phyloP scores from a whole-genome alignment of 495 filamentous ascomycete species.

The Neurospora sp. region DNA sequence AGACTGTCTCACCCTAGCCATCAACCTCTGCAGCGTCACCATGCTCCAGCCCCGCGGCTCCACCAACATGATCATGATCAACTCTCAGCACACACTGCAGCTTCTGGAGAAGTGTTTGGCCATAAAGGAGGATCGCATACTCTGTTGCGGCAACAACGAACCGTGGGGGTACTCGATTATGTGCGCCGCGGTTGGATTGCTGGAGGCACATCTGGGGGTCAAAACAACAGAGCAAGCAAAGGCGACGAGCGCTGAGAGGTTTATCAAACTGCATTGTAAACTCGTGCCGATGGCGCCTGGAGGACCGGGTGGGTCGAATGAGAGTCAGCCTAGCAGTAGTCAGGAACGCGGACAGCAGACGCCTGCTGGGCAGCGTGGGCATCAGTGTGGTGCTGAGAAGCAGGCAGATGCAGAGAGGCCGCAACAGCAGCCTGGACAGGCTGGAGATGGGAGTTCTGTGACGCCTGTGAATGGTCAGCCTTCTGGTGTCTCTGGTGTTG shows the following conservation, averaged over 20 bases:
- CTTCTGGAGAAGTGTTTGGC: constrained; percentile 33
- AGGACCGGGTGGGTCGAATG: constrained; percentile 14
- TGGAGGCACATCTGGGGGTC: constrained; percentile 29
- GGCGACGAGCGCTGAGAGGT: constrained; percentile 27
- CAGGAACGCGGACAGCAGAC: background rate
- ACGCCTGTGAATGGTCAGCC: background rate
- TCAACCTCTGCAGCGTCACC: constrained; percentile 37
- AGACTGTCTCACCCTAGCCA: constrained; percentile 30
- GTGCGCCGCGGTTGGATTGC: constrained; percentile 31
- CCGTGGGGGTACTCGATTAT: constrained; percentile 37
- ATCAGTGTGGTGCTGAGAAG: background rate
- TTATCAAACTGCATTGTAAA: constrained; percentile 30
- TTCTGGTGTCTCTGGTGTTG: background rate
- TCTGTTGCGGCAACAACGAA: constrained; percentile 35
- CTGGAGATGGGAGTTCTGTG: background rate
- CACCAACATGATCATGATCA: constrained; percentile 35
- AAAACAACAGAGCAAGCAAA: constrained; percentile 32
- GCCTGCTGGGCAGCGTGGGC: background rate
- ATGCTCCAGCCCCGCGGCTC: constrained; percentile 38
- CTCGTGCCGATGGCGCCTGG: constrained; percentile 30
- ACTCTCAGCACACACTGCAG: constrained; percentile 32
- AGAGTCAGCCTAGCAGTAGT: constrained; percentile 9
- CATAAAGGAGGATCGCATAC: constrained; percentile 36
- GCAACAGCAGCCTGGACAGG: background rate
- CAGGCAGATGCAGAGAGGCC: background rate